Percentiles rank a stretch among this genome's conserved stretches.
Conservation (phyloP, 495 filamentous ascomycete genomes). For the Talaromyces borbonicus region DNA sequence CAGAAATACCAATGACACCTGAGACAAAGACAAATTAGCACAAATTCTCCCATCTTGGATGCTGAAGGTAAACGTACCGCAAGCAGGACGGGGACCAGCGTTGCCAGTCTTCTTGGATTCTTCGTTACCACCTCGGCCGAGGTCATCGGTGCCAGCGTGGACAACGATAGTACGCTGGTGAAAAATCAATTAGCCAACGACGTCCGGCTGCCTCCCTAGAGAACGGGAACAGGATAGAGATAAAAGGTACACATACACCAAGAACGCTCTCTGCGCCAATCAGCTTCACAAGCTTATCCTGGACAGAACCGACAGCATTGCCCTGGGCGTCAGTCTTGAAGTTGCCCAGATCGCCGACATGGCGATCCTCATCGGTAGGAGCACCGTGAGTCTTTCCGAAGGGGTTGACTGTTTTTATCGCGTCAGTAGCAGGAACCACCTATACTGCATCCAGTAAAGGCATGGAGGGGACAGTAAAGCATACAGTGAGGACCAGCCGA, state of each 20-base stretch:
- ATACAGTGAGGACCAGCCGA: slow-evolving; percentile 93
- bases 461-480: slow-evolving; percentile 17
- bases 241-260: slow-evolving; percentile 63
- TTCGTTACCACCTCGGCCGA: slow-evolving; percentile 79
- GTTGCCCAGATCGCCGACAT: slow-evolving; percentile 97
- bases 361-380: slow-evolving; percentile 69
- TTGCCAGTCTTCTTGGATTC: slow-evolving; percentile 97
- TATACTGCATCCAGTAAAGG: slow-evolving; percentile 9
- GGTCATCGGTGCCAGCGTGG: slow-evolving; percentile 90
- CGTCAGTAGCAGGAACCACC: too few species aligned
- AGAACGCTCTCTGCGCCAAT: slow-evolving; percentile 93
- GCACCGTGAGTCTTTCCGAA: slow-evolving; percentile 84
- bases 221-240: not conserved
- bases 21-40: slow-evolving; percentile 2
- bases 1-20: slow-evolving; percentile 86
- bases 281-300: slow-evolving; percentile 79
- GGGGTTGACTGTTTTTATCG: slow-evolving; percentile 81
- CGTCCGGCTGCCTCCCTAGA: too few species aligned
- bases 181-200: slow-evolving; percentile 2
- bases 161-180: slow-evolving; percentile 83
- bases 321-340: slow-evolving; percentile 88
- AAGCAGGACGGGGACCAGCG: slow-evolving; percentile 84
- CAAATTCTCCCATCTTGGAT: not conserved
- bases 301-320: slow-evolving; percentile 64
- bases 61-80: slow-evolving; percentile 48